These are phyloP conservation scores for Geranium rotundifolium DNA, from an alignment of 345 rosid species.

Conservation along the genomic window DNA sequence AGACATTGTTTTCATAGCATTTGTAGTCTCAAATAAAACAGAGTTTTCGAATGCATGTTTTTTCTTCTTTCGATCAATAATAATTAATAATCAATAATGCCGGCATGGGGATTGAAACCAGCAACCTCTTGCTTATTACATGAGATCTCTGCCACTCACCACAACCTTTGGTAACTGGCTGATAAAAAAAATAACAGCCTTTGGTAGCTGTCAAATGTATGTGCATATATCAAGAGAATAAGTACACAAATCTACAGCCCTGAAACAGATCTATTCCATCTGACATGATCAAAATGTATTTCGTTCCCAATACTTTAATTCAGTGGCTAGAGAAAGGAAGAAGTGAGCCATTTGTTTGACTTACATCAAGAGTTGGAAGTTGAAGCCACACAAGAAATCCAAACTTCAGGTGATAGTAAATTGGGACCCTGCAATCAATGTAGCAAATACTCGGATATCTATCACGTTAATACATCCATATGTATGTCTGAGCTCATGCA, in stretches of 20 bases:
- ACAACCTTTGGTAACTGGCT: too few relatives aligned
- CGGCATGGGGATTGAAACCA: too few relatives aligned
- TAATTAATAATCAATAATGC: too few relatives aligned
- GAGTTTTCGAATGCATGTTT: too few relatives aligned
- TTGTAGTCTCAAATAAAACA: background rate
- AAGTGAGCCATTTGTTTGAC: background rate
- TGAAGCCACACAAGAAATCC: constrained; percentile 68
- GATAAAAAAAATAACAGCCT: too few relatives aligned
- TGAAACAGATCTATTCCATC: background rate
- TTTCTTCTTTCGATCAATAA: too few relatives aligned
- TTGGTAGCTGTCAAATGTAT: background rate
- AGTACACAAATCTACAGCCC: background rate
- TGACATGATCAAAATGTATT: too few relatives aligned
- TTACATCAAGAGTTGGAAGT: constrained; percentile 32
- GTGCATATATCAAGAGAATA: background rate
- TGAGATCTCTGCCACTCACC: too few relatives aligned
- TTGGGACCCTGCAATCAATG: constrained; percentile 36
- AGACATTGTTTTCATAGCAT: background rate
- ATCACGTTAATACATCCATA: background rate
- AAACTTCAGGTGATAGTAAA: constrained; percentile 58
- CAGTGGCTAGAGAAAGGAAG: too few relatives aligned
- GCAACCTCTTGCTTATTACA: too few relatives aligned
- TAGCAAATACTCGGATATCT: background rate
- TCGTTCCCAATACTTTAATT: too few relatives aligned
- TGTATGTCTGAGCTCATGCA: background rate